Base-by-base conservation (phyloP, 495 filamentous ascomycete species). In the Neurospora sp. region DNA sequence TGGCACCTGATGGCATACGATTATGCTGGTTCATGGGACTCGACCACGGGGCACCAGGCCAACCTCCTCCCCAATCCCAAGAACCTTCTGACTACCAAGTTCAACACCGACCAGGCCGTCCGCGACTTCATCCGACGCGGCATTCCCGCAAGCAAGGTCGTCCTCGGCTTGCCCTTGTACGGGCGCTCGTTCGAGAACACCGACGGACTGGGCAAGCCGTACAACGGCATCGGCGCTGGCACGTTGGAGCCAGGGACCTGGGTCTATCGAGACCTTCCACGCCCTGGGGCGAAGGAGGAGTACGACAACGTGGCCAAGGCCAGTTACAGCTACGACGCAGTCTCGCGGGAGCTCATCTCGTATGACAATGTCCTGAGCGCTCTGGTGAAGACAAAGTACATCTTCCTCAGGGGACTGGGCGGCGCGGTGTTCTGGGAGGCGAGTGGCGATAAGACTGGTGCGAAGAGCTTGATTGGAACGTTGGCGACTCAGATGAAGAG, bases 401-500 rank as follows among this genome's bases (percentile, higher is more conserved):
- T 97, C 69, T 79, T 82, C 74, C 71, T 83, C 16, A 85, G 84
- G 69, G 86, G 88, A 8, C 84, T 97, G 8, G 93, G 92, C 4
- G 93, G 94, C 14, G 90, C 87, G 0, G 95, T 97, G 89, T 97
- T 92, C 87, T 98, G 94, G 94, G 94, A 97, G 82, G 89, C 88
- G 35, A 92, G 89, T 78, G 89, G 88, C 35, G 94, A 97, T 78
- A 90, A 87, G 78, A 76, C 68, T 1, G 88, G 85, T 2, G 82
- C 83, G 5, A 85, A 84, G 44, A 91, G 91, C 77, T 78, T 94
- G 81, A 88, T 95, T 59, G 84, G 83, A 31, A 88, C 85, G 9
- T 82, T 91, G 72, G 87, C 89, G 17, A 84, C 85, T 68, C 84
- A 86, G 39, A 74, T 84, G 61, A 78, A 77, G 7, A 79, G 76